These are phyloP conservation scores for Hanseniaspora jakobsenii DNA, from an alignment of 805 yeast species.

Conservation along the genomic window DNA sequence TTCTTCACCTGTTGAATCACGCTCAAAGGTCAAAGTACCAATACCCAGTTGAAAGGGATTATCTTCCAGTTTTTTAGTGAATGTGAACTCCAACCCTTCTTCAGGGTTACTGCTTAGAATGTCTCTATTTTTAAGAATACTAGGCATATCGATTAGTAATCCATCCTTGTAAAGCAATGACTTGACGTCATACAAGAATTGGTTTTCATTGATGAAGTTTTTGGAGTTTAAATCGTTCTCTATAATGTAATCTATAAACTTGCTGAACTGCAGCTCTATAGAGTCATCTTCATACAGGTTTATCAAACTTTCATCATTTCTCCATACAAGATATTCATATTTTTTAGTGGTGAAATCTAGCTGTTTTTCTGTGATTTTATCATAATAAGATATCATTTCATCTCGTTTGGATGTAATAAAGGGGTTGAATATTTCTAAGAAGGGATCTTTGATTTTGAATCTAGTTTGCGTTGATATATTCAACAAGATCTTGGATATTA, in stretches of 20 bases:
- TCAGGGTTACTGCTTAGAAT: neutral
- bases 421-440: conserved; percentile 53
- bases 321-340: conserved; percentile 30
- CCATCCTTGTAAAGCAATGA: conserved; percentile 5
- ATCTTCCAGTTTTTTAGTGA: conserved; percentile 1
- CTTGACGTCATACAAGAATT: conserved; percentile 39
- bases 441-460: conserved; percentile 78
- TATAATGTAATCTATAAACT: conserved; percentile 49
- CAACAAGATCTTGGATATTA: conserved; percentile 67
- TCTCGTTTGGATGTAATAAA: conserved; percentile 48
- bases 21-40: conserved; percentile 5
- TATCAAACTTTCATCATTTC: conserved; percentile 1
- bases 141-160: neutral
- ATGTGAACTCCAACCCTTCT: neutral
- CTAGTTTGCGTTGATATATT: conserved; percentile 64
- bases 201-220: conserved; percentile 48
- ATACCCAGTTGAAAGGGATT: neutral
- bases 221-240: conserved; percentile 55
- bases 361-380: conserved; percentile 56
- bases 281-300: conserved; percentile 4
- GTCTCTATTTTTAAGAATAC: neutral
- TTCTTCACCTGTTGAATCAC: neutral
- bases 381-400: conserved; percentile 58
- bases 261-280: conserved; percentile 31
- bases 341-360: conserved; percentile 50